Conservation (phyloP, 1,284 basidiomycete genomes). For the Tremellales sp. region DNA sequence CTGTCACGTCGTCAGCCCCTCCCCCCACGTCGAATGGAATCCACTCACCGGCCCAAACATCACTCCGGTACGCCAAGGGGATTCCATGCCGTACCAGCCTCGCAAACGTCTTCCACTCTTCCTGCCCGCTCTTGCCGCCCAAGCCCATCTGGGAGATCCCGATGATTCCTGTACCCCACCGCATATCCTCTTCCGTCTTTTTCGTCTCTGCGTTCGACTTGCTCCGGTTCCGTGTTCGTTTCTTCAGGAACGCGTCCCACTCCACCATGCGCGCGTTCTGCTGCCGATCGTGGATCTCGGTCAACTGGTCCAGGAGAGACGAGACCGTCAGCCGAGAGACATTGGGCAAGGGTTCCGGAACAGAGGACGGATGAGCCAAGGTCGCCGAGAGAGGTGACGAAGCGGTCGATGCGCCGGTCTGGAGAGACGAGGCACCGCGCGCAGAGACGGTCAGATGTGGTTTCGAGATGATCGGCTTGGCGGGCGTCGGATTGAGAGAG, state of each 20-base stretch:
- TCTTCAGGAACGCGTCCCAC: constrained; percentile 82
- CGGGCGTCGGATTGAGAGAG: constrained; percentile 44
- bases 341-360: not conserved
- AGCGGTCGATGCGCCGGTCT: constrained; percentile 8
- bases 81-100: constrained; percentile 77
- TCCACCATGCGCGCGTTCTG: constrained; percentile 69
- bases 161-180: constrained; percentile 71
- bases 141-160: constrained; percentile 83
- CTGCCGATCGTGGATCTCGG: constrained; percentile 76
- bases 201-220: constrained; percentile 18
- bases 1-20: constrained; percentile 52
- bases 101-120: constrained; percentile 76
- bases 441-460: constrained; percentile 44
- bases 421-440: constrained; percentile 30
- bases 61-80: constrained; percentile 79
- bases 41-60: constrained; percentile 54
- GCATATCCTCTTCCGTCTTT: constrained; percentile 54
- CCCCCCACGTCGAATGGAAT: not conserved
- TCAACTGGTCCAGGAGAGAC: constrained; percentile 71
- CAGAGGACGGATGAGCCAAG: constrained; percentile 7
- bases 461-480: constrained; percentile 42
- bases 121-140: constrained; percentile 60
- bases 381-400: constrained; percentile 19
- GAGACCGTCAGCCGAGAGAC: constrained; percentile 64
- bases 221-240: constrained; percentile 40